Base-by-base conservation (phyloP, 169 alveolate genomes). In the Cryptosporidium viatorum region DNA sequence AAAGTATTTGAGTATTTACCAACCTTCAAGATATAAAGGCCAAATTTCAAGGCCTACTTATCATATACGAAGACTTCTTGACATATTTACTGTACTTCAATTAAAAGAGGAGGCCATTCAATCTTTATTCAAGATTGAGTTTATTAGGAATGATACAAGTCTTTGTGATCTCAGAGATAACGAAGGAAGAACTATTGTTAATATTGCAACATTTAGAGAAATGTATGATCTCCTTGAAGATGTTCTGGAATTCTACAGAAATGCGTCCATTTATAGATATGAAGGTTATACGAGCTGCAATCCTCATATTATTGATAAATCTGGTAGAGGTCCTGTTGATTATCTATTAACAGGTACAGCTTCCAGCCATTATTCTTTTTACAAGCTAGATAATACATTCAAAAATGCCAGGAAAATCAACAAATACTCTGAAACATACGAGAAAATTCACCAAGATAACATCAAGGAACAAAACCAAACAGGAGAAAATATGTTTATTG, bases 251-350 rank as follows among this genome's bases (percentile, higher is more conserved):
- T 80, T 80, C 41, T 80, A 80, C 43, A 80, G 29, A n/a, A 80
- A 80, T 45, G 89, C 89, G 1, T 43, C 89, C 33, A 60, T 62
- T 39, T 80, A 43, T 8, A 80, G 62, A 41, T 80, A 80, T 31
- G 80, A 80, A 60, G 89, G 89, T n/a, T 80, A 62, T 48, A 62
- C 89, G 2, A 80, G 89, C 62, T 80, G 89, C 39, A 80, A 80
- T 48, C 89, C 89, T 31, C 89, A 80, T 39, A 41, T 80, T 37
- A n/a, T 80, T 0, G 89, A 80, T 29, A 80, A 80, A 65, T 80
- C 89, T 39, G 69, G 62, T 16, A 80, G 75, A 52, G 89, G 89
- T 1, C 89, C 89, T 4, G 68, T 80, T 62, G 89, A 80, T 29
- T 80, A 62, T 48, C 73, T 80, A 8, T 33, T 80, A 23, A 80